phyloP scores from a whole-genome alignment of 306 rosid genomes.

The Notholithocarpus densiflorus region DNA sequence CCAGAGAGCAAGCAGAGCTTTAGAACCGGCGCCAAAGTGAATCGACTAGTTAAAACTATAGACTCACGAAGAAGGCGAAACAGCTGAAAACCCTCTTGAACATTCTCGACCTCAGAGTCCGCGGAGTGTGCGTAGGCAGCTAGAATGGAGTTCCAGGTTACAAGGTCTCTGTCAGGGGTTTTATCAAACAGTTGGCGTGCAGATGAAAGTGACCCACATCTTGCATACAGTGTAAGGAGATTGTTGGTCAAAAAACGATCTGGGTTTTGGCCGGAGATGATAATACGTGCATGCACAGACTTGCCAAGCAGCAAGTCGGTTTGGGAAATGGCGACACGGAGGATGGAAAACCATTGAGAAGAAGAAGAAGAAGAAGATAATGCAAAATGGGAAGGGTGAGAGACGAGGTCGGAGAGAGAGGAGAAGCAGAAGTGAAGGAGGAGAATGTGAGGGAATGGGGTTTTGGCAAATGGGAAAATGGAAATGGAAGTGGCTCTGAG shows the following conservation, averaged over 20 bases:
- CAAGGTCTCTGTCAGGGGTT: constrained; percentile 54
- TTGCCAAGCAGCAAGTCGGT: constrained; percentile 58
- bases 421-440: neutral
- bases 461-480: neutral
- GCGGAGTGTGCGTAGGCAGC: constrained; percentile 52
- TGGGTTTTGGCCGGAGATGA: constrained; percentile 37
- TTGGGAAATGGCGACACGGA: constrained; percentile 55
- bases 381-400: neutral
- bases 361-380: constrained; percentile 1
- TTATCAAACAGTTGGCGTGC: constrained; percentile 73
- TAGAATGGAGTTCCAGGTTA: constrained; percentile 80
- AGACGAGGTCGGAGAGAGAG: neutral
- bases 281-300: constrained; percentile 50
- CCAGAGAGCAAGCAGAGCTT: constrained; percentile 53
- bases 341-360: constrained; percentile 61
- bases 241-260: constrained; percentile 64
- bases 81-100: constrained; percentile 46
- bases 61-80: constrained; percentile 56
- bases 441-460: neutral
- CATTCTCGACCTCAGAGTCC: constrained; percentile 16
- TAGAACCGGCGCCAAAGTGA: constrained; percentile 65
- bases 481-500: constrained; percentile 8
- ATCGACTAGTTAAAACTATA: constrained; percentile 41
- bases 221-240: constrained; percentile 65
- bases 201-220: constrained; percentile 52